Percentiles rank a stretch among this genome's conserved stretches.
Evolutionary conservation across 2,329 filamentous ascomycete genomes (phyloP).

Genomic region (Fonsecaea nubica): DNA sequence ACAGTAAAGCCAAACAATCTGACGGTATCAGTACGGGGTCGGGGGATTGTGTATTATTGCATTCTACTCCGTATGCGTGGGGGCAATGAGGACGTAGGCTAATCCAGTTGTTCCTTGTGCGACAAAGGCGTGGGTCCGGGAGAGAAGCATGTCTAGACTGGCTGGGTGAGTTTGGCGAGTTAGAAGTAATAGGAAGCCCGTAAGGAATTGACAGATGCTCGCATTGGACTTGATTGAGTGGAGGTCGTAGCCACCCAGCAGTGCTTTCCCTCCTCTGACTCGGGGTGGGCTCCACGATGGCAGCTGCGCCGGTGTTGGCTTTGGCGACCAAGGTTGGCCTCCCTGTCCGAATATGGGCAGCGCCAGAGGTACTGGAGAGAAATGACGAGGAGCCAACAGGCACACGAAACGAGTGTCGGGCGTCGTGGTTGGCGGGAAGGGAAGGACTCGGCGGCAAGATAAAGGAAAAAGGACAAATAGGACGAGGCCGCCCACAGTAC

Average conservation of each 20-base stretch:
- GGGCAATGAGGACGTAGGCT: not conserved
- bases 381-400: slow-evolving; percentile 24
- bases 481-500: slow-evolving; percentile 1
- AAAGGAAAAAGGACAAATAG: slow-evolving; percentile 17
- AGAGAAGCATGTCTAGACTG: slow-evolving; percentile 12
- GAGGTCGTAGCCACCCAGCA: not conserved
- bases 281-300: slow-evolving; percentile 8
- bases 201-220: not conserved
- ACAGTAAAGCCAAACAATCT: slow-evolving; percentile 23
- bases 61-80: slow-evolving; percentile 10
- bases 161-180: slow-evolving; percentile 16
- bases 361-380: slow-evolving; percentile 14
- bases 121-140: slow-evolving; percentile 19
- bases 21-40: slow-evolving; percentile 16
- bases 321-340: slow-evolving; percentile 8
- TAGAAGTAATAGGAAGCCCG: not conserved
- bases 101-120: slow-evolving; percentile 15
- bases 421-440: slow-evolving; percentile 25
- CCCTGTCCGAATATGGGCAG: slow-evolving; percentile 24
- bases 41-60: slow-evolving; percentile 23
- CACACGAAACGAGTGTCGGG: slow-evolving; percentile 8
- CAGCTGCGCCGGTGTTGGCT: slow-evolving; percentile 11
- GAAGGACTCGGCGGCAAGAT: slow-evolving; percentile 30
- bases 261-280: not conserved
- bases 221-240: not conserved